A percentile compares a stretch with the other conserved stretches of the same genome.
These are phyloP conservation scores for Suillus placidus DNA, from an alignment of 768 basidiomycete species.

Conservation along the genomic window DNA sequence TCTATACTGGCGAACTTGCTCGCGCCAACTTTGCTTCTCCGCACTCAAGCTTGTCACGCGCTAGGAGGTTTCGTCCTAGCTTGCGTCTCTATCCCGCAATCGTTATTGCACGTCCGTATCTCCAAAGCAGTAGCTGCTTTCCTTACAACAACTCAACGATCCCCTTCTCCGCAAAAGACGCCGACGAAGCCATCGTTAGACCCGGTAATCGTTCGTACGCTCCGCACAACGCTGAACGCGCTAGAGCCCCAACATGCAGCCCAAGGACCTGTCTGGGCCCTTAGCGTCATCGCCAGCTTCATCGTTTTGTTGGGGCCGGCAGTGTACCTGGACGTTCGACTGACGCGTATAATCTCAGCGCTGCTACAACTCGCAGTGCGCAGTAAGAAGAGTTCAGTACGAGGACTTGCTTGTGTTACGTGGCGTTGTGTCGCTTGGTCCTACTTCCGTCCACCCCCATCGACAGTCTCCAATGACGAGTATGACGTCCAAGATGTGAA, in stretches of 20 bases:
- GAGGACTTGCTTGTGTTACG: conserved; percentile 58
- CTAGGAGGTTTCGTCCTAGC: conserved; percentile 69
- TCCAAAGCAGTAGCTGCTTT: conserved; percentile 50
- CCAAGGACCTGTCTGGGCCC: conserved; percentile 79
- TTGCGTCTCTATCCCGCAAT: conserved; percentile 48
- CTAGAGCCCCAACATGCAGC: conserved; percentile 61
- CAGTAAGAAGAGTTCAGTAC: conserved; percentile 65
- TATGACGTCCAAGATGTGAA: conserved; percentile 21
- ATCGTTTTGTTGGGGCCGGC: conserved; percentile 66
- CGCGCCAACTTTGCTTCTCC: conserved; percentile 63
- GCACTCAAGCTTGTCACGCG: conserved; percentile 75
- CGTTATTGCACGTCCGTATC: conserved; percentile 53
- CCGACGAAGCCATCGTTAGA: conserved; percentile 43
- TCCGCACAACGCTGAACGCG: conserved; percentile 62
- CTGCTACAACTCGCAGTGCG: conserved; percentile 59
- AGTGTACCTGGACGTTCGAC: conserved; percentile 46
- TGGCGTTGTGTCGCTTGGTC: conserved; percentile 73
- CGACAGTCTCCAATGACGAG: conserved; percentile 24
- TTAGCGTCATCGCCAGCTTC: conserved; percentile 65
- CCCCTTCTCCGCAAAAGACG: conserved; percentile 42
- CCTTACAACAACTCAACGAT: conserved; percentile 43
- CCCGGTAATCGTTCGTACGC: conserved; percentile 60
- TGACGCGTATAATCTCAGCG: conserved; percentile 49
- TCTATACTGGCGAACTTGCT: conserved; percentile 66
- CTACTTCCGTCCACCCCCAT: conserved; percentile 58